These are phyloP conservation scores for Aaosphaeria pasadenensis DNA, from an alignment of 2,329 filamentous ascomycete genomes.

Conservation along the genomic window DNA sequence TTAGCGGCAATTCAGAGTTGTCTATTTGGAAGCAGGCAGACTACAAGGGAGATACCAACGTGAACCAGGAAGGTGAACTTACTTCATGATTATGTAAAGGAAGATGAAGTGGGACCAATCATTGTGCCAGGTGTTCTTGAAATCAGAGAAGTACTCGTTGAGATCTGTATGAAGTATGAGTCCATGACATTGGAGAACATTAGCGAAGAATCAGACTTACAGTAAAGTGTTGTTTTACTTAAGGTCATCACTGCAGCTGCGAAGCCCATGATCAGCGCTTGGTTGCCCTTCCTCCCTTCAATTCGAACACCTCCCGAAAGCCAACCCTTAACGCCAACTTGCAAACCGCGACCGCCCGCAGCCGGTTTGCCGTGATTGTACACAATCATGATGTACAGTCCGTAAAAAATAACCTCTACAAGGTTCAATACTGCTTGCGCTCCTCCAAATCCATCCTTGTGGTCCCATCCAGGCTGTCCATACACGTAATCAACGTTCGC, in stretches of 20 bases:
- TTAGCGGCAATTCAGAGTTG: slow-evolving; percentile 3
- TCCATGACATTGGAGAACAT: neutral
- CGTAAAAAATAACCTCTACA: slow-evolving; percentile 65
- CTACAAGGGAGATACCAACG: neutral
- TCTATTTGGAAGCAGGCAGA: neutral
- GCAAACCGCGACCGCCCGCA: slow-evolving; percentile 38
- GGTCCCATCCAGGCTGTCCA: slow-evolving; percentile 68
- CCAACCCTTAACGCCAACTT: slow-evolving; percentile 41
- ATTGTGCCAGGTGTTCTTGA: slow-evolving; percentile 63
- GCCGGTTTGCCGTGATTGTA: slow-evolving; percentile 36
- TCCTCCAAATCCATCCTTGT: slow-evolving; percentile 68
- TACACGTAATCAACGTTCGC: slow-evolving; percentile 78
- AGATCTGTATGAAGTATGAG: slow-evolving; percentile 45
- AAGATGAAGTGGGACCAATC: slow-evolving; percentile 50
- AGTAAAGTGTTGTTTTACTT: slow-evolving; percentile 66
- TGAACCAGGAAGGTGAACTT: slow-evolving; percentile 27
- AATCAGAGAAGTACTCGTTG: slow-evolving; percentile 60
- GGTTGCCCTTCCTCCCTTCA: slow-evolving; percentile 50
- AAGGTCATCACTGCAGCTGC: slow-evolving; percentile 61
- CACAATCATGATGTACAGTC: slow-evolving; percentile 58
- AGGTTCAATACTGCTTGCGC: slow-evolving; percentile 71
- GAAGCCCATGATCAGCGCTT: slow-evolving; percentile 59
- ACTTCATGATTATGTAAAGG: slow-evolving; percentile 68
- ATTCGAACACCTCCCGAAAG: slow-evolving; percentile 51
- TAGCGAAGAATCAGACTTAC: slow-evolving; percentile 41